Evolutionary conservation across 2,329 filamentous ascomycete species (phyloP), one percentile per base, ranked within the genome.

Genomic region (Paraphoma sp.): DNA sequence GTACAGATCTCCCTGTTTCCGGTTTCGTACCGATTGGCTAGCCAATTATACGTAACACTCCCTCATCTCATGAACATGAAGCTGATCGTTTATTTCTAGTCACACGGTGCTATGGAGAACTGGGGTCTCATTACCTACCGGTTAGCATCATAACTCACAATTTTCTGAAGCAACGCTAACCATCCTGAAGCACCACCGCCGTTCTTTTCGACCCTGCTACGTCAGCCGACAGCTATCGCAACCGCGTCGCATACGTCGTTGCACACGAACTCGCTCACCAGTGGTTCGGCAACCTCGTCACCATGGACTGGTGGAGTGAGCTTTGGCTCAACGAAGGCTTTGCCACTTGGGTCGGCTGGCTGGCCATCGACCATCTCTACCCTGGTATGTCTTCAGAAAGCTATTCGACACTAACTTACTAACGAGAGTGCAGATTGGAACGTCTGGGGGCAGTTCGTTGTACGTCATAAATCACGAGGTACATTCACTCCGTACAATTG

Each of bases 81-180:
- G 65, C 81, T 84, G 70, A 84, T 75, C 70, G 49, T 59, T 67
- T 68, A 50, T 63, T 74, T 66, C 63, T 79, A 85, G 83, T 84
- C 83, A 70, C 83, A 85, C 56, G 94, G 94, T 64, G 94, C 93
- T 61, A 97, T 98, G 93, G 93, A 98, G 84, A 98, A 98, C 78
- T 98, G 94, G 94, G 94, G 94, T 75, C 83, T 99, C 51, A 92
- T 99, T 56, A 98, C 95, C 31, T 99, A 98, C 80, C 87, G 93
- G 76, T 77, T 17, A 57, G 62, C 60, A 10, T 31, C 10, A 30
- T 16, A n/a, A 40, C 29, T 16, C 9, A 29, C 2, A 28, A 2
- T n/a, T 6, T 17, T 56, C 9, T 7, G 18, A 12, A 12, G 30
- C n/a, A 4, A 10, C 40, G 7, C 59, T 70, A 29, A 67, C 40